These are phyloP conservation scores for Wallacemonas sp. DNA, from an alignment of 208 protist species.

Conservation along the genomic window DNA sequence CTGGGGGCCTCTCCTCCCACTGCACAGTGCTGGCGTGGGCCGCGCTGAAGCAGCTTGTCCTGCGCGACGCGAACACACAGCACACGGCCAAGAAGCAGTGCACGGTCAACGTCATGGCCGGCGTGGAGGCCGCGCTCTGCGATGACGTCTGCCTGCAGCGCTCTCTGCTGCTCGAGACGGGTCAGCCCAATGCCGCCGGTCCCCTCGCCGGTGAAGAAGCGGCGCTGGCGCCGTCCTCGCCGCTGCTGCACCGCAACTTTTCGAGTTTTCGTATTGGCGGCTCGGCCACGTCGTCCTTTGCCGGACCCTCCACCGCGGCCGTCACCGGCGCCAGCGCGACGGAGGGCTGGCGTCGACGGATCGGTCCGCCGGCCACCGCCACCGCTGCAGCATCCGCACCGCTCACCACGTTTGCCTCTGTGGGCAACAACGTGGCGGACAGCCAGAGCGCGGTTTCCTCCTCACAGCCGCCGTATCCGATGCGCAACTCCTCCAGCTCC, in stretches of 20 bases:
- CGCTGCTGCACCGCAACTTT: background rate
- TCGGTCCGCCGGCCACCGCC: no score
- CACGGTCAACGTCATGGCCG: constrained; percentile 47
- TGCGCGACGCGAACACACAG: constrained; percentile 15
- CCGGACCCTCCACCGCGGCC: background rate
- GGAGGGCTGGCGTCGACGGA: background rate
- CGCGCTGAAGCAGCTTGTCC: constrained; percentile 44
- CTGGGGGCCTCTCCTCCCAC: background rate
- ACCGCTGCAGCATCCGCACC: no score
- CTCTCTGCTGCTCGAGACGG: constrained; percentile 8
- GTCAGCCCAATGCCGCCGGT: background rate
- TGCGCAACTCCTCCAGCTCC: background rate
- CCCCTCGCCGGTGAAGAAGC: background rate
- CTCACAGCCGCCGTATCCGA: background rate
- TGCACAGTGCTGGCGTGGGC: constrained; percentile 44
- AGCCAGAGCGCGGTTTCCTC: no score
- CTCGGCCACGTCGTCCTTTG: background rate
- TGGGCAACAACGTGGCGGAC: background rate
- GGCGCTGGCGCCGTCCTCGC: background rate
- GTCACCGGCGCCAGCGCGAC: background rate
- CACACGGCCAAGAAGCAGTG: constrained; percentile 51
- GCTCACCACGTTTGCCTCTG: background rate
- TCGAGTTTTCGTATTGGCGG: background rate
- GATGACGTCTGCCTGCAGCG: constrained; percentile 50
- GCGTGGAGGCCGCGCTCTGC: constrained; percentile 48